A percentile compares a stretch with the other conserved stretches of the same genome.
Conservation (phyloP, 116 monocot genomes). For the Posidonia oceanica region DNA sequence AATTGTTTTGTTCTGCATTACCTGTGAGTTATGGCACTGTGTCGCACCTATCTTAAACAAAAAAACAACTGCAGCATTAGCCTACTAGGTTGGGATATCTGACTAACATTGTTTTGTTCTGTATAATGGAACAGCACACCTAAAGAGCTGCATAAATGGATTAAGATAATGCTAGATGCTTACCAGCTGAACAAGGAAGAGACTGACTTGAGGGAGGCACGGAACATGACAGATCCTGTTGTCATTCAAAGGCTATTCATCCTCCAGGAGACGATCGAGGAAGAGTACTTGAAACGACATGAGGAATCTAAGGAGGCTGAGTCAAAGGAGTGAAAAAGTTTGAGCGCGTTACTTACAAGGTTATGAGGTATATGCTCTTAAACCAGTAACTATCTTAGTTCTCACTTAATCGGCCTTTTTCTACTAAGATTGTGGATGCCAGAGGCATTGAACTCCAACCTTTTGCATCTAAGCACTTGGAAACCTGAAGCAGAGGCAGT, state of each 20-base stretch:
- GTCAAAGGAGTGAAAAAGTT: background rate
- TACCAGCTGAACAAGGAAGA: slow-evolving; percentile 84
- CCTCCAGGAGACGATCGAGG: slow-evolving; percentile 72
- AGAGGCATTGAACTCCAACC: too few species aligned
- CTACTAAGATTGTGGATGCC: too few species aligned
- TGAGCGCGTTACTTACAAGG: too few species aligned
- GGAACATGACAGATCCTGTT: slow-evolving; percentile 65
- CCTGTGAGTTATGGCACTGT: too few species aligned
- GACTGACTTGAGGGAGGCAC: slow-evolving; percentile 59
- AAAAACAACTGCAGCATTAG: too few species aligned
- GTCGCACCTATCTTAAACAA: too few species aligned
- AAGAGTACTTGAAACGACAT: slow-evolving; percentile 59
- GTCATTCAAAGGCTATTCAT: slow-evolving; percentile 79
- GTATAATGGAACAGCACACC: slow-evolving; percentile 43
- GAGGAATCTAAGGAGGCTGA: slow-evolving; percentile 9
- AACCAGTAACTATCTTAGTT: too few species aligned
- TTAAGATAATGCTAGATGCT: slow-evolving; percentile 76
- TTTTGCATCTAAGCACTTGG: too few species aligned
- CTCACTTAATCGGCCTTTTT: too few species aligned
- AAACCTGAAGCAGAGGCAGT: too few species aligned
- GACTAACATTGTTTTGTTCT: background rate
- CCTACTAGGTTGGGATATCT: background rate
- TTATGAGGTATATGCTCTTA: too few species aligned
- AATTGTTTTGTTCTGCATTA: too few species aligned
- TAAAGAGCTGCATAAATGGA: slow-evolving; percentile 91